Evolutionary conservation across 495 filamentous ascomycete genomes (phyloP).

Genomic region (Tuber brumale): DNA sequence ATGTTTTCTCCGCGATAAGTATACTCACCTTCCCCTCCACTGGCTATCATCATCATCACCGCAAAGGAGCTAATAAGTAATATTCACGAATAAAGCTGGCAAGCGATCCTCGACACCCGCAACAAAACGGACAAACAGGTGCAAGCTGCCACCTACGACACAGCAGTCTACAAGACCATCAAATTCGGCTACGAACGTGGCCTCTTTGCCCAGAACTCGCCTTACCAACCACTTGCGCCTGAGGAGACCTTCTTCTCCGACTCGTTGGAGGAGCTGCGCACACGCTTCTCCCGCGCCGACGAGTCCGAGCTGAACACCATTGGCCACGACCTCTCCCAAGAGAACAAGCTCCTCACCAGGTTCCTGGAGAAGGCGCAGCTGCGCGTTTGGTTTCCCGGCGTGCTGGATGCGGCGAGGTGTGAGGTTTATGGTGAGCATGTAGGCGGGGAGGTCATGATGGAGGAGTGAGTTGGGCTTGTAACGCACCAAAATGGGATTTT

Average conservation of each 20-base stretch:
- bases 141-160: conserved; percentile 32
- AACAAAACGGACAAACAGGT: conserved; percentile 39
- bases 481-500: too few species aligned
- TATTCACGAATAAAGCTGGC: conserved; percentile 29
- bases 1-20: conserved; percentile 71
- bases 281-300: conserved; percentile 32
- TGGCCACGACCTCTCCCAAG: conserved; percentile 30
- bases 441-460: conserved; percentile 21
- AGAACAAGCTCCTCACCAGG: conserved; percentile 30
- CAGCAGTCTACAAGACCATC: conserved; percentile 41
- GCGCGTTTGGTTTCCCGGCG: conserved; percentile 27
- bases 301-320: conserved; percentile 29
- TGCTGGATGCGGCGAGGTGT: conserved; percentile 42
- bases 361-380: conserved; percentile 24
- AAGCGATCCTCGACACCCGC: conserved; percentile 38
- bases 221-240: conserved; percentile 31
- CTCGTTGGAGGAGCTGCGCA: conserved; percentile 29
- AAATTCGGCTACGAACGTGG: conserved; percentile 36
- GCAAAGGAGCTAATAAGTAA: conserved; percentile 14
- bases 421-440: conserved; percentile 41
- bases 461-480: background rate
- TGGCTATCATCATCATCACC: conserved; percentile 45
- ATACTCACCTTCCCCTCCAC: conserved; percentile 55
- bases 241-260: conserved; percentile 28
- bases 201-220: conserved; percentile 29